These are phyloP conservation scores for Achaetomium macrosporum DNA, from an alignment of 2,329 filamentous ascomycete genomes.

Conservation along the genomic window DNA sequence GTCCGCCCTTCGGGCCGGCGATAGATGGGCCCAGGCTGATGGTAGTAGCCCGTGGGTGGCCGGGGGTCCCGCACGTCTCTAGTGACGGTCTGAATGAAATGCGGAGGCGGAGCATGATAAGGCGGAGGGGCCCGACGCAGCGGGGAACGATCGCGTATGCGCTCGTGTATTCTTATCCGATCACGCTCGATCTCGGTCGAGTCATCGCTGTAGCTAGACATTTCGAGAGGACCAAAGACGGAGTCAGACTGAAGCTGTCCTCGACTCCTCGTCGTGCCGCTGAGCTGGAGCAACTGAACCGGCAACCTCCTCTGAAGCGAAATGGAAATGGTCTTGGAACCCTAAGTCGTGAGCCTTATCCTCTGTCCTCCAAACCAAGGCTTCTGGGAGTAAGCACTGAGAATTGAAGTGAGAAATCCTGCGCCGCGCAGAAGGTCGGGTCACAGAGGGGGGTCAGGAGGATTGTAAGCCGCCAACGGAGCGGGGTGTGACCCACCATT, in stretches of 20 bases:
- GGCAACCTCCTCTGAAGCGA: background rate
- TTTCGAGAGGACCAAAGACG: conserved; percentile 3
- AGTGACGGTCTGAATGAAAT: conserved; percentile 39
- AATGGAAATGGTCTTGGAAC: background rate
- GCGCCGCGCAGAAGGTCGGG: conserved; percentile 16
- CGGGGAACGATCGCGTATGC: conserved; percentile 18
- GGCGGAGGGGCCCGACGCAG: conserved; percentile 25
- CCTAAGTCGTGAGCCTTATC: no score
- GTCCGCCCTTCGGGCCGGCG: conserved; percentile 39
- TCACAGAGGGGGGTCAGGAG: conserved; percentile 22
- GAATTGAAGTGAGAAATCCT: conserved; percentile 6
- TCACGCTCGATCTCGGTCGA: conserved; percentile 42
- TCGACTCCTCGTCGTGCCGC: background rate
- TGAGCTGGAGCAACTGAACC: background rate
- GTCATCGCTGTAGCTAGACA: conserved; percentile 37
- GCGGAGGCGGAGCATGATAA: conserved; percentile 29
- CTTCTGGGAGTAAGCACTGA: background rate
- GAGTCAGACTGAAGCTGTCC: background rate
- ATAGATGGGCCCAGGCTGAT: conserved; percentile 28
- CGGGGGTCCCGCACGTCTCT: conserved; percentile 27
- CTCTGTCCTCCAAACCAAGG: background rate
- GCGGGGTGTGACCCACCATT: conserved; percentile 28
- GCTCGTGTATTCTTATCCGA: conserved; percentile 29
- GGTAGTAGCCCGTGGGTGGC: conserved; percentile 34
- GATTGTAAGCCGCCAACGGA: conserved; percentile 22